These are phyloP conservation scores for Bretschneidera sinensis DNA, from an alignment of 345 rosid genomes.

Conservation along the genomic window DNA sequence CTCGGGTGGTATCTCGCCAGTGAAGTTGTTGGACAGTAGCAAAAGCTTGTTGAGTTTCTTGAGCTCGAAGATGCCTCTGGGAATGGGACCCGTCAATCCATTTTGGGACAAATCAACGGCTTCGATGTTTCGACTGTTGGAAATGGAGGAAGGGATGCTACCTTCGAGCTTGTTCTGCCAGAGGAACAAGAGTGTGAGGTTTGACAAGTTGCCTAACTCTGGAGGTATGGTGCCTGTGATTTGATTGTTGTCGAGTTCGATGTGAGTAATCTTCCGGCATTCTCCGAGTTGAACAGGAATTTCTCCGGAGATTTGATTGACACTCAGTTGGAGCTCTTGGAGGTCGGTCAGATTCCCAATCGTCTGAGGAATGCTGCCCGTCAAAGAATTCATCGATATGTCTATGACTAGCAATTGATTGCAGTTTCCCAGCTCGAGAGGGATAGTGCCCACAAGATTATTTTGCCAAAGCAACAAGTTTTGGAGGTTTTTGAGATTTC, in stretches of 20 bases:
- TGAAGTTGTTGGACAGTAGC: constrained; percentile 70
- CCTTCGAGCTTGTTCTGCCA: constrained; percentile 90
- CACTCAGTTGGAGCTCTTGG: constrained; percentile 68
- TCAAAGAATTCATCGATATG: constrained; percentile 61
- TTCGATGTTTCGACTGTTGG: constrained; percentile 58
- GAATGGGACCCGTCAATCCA: constrained; percentile 64
- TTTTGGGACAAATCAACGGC: constrained; percentile 84
- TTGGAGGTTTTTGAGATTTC: constrained; percentile 47
- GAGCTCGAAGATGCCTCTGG: constrained; percentile 56
- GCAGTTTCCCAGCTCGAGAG: constrained; percentile 72
- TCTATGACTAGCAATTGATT: constrained; percentile 50
- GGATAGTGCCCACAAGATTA: constrained; percentile 60
- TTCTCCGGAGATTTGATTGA: constrained; percentile 68
- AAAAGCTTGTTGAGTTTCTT: constrained; percentile 69
- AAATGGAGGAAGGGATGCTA: constrained; percentile 55
- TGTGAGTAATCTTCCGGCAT: constrained; percentile 52
- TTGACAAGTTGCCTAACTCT: constrained; percentile 48
- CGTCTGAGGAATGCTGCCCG: constrained; percentile 66
- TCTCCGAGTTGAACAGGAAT: constrained; percentile 58
- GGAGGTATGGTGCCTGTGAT: constrained; percentile 68
- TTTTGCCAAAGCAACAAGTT: constrained; percentile 74
- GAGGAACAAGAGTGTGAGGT: constrained; percentile 62
- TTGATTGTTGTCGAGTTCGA: constrained; percentile 83
- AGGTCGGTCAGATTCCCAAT: constrained; percentile 54
- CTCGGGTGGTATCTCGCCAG: constrained; percentile 56